Evolutionary conservation across 208 protist species (phyloP).

Genomic region (Wallacemonas sp.): DNA sequence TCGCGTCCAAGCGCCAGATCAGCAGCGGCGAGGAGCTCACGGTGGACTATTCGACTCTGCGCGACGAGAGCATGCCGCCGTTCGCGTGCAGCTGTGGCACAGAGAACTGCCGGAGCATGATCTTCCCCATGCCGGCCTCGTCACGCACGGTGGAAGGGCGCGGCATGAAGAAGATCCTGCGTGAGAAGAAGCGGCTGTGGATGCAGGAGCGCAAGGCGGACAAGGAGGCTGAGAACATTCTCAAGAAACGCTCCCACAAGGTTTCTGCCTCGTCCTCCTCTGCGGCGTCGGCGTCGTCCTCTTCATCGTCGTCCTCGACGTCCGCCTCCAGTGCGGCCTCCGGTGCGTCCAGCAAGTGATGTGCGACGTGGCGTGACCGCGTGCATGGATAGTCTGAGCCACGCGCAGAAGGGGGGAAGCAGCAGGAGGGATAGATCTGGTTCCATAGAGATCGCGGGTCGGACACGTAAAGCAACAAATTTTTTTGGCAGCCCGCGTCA

Average conservation of each 20-base stretch:
- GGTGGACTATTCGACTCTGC: slow-evolving; percentile 85
- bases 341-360: slow-evolving; percentile 1
- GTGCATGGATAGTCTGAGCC: too few species aligned
- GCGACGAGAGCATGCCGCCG: slow-evolving; percentile 75
- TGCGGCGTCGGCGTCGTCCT: slow-evolving; percentile 1
- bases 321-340: slow-evolving; percentile 15
- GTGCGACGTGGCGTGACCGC: background rate
- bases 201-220: slow-evolving; percentile 69
- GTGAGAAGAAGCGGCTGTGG: slow-evolving; percentile 80
- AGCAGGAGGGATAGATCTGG: background rate
- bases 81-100: slow-evolving; percentile 86
- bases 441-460: background rate
- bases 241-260: slow-evolving; percentile 61
- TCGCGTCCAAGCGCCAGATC: slow-evolving; percentile 76
- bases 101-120: slow-evolving; percentile 80
- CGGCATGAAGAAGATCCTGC: slow-evolving; percentile 51
- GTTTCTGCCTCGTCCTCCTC: background rate
- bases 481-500: too few species aligned
- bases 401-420: too few species aligned
- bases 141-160: slow-evolving; percentile 68
- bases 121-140: slow-evolving; percentile 70
- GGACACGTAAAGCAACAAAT: too few species aligned
- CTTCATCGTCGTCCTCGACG: slow-evolving; percentile 9
- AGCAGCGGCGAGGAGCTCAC: slow-evolving; percentile 86
- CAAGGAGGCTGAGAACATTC: slow-evolving; percentile 65